Evolutionary conservation across 2,329 filamentous ascomycete genomes (phyloP).

Genomic region (Phoma sp.): DNA sequence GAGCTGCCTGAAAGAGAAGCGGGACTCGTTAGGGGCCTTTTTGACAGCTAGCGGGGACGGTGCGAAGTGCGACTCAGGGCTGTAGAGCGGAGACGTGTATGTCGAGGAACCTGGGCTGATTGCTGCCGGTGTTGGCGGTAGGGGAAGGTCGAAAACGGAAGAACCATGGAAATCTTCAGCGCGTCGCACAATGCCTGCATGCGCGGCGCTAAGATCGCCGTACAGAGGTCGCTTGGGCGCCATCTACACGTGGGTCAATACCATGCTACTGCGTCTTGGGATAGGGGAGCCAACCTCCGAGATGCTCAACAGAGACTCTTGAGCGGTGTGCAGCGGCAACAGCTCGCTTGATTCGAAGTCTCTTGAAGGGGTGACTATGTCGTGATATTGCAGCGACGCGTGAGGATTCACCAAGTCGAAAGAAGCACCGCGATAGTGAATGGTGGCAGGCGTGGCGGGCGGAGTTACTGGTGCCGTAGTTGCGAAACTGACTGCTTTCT

Average conservation of each 20-base stretch:
- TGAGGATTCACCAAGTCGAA: constrained; percentile 51
- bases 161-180: constrained; percentile 22
- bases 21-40: constrained; percentile 30
- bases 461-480: constrained; percentile 42
- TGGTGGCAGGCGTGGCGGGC: constrained; percentile 46
- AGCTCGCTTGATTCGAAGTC: constrained; percentile 46
- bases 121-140: constrained; percentile 34
- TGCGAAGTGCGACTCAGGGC: constrained; percentile 28
- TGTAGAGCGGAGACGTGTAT: constrained; percentile 36
- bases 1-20: constrained; percentile 42
- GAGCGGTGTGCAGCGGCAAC: constrained; percentile 32
- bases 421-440: constrained; percentile 49
- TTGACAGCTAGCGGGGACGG: constrained; percentile 28
- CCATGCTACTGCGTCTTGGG: background rate
- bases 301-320: constrained; percentile 24
- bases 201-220: constrained; percentile 37
- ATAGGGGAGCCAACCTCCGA: constrained; percentile 24
- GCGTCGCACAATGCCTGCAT: constrained; percentile 37
- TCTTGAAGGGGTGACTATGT: constrained; percentile 46
- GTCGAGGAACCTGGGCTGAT: constrained; percentile 37
- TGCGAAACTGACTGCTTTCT: constrained; percentile 28
- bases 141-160: constrained; percentile 26
- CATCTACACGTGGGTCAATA: constrained; percentile 32
- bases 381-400: constrained; percentile 43
- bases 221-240: constrained; percentile 40